Conservation (phyloP, 2,329 filamentous ascomycete species). For the Pestalotiopsis sp. region DNA sequence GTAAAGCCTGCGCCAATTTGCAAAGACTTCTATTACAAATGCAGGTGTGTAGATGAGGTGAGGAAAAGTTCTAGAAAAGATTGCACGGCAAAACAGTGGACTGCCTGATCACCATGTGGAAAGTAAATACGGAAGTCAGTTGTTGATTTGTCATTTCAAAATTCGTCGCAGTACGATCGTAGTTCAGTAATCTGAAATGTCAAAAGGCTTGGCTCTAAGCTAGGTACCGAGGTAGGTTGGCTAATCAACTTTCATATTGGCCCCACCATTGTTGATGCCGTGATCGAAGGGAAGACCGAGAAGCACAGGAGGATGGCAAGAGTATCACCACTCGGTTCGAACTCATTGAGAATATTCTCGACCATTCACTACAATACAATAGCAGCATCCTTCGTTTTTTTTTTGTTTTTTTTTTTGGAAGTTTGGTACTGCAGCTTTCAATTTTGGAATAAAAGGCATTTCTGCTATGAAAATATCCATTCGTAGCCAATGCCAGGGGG, state of each 20-base stretch:
- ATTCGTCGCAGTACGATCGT: not conserved
- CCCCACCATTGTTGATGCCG: not conserved
- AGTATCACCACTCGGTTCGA: not conserved
- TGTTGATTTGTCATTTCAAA: not conserved
- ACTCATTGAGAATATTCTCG: not conserved
- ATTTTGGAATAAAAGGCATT: not conserved
- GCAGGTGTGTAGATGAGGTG: not conserved
- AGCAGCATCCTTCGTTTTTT: not conserved
- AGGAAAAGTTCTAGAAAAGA: not conserved
- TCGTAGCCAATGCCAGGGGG: not conserved
- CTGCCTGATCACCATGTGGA: not conserved
- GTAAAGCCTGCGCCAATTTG: not conserved
- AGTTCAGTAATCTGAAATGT: not conserved
- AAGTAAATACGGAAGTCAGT: not conserved
- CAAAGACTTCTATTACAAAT: not conserved
- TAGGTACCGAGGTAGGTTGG: not conserved
- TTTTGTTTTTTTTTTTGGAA: not conserved
- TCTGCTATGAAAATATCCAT: not conserved
- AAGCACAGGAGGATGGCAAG: not conserved
- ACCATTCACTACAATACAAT: not conserved
- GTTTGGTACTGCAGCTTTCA: not conserved
- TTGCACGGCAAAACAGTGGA: not conserved
- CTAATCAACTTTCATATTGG: not conserved
- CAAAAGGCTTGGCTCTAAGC: not conserved
- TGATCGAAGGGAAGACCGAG: not conserved